Evolutionary conservation across 2,329 filamentous ascomycete species (phyloP).

Genomic region (Trichophaea hybrida): DNA sequence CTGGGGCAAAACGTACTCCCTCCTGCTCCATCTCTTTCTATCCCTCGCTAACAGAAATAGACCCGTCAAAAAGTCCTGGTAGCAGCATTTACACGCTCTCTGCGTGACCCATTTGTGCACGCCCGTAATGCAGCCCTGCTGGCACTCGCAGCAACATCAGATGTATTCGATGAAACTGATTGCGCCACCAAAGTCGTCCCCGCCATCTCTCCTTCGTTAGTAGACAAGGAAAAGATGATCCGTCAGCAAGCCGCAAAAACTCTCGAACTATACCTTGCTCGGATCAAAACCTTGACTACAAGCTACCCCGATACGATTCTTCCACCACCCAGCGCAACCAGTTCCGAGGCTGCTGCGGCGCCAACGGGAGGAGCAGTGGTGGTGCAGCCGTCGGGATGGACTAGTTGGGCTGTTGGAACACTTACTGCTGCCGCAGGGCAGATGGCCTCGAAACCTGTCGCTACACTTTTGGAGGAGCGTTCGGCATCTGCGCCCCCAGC

Average conservation of each 20-base stretch:
- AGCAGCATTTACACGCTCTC: slow-evolving; percentile 76
- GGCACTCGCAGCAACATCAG: slow-evolving; percentile 69
- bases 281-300: slow-evolving; percentile 62
- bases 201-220: slow-evolving; percentile 63
- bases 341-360: slow-evolving; percentile 29
- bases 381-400: slow-evolving; percentile 53
- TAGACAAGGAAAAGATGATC: slow-evolving; percentile 91
- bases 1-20: slow-evolving; percentile 47
- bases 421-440: slow-evolving; percentile 58
- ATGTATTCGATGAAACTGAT: slow-evolving; percentile 81
- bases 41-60: slow-evolving; percentile 31
- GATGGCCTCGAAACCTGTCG: slow-evolving; percentile 33
- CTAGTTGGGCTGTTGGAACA: slow-evolving; percentile 95
- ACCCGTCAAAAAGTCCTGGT: slow-evolving; percentile 80
- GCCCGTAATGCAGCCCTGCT: slow-evolving; percentile 79
- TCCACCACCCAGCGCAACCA: slow-evolving; percentile 37
- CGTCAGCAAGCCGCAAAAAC: slow-evolving; percentile 86
- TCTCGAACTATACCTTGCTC: slow-evolving; percentile 69
- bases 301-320: slow-evolving; percentile 68
- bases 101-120: slow-evolving; percentile 89
- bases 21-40: neutral
- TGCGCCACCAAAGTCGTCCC: slow-evolving; percentile 73
- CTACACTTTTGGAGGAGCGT: slow-evolving; percentile 28
- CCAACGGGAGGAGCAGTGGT: slow-evolving; percentile 45
- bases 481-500: slow-evolving; percentile 45